phyloP scores from a whole-genome alignment of 208 protist genomes.

The Endotrypanum monterogeii region DNA sequence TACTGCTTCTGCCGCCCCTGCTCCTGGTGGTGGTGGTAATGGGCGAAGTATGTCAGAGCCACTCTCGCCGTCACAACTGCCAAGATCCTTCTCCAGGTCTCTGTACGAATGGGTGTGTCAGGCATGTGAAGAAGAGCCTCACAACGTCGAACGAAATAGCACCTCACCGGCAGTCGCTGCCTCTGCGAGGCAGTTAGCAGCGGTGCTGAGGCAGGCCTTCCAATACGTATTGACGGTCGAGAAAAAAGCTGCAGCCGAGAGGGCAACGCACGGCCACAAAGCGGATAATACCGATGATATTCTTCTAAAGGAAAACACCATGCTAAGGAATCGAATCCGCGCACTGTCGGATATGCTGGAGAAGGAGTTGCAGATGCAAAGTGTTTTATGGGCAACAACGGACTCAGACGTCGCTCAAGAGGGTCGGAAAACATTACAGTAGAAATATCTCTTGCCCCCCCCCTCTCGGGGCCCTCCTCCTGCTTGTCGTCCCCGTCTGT shows the following conservation, averaged over 20 bases:
- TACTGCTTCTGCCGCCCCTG: no score
- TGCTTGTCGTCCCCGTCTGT: no score
- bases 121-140: conserved; percentile 12
- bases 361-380: conserved; percentile 44
- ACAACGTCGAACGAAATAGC: neutral
- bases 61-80: neutral
- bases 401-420: neutral
- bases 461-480: no score
- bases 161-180: neutral
- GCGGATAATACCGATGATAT: neutral
- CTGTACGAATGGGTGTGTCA: conserved; percentile 27
- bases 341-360: conserved; percentile 56
- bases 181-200: conserved; percentile 7
- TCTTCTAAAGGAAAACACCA: conserved; percentile 45
- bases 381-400: conserved; percentile 21
- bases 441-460: neutral
- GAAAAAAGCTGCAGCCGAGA: neutral
- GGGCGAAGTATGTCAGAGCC: neutral
- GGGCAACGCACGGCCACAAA: neutral
- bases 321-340: conserved; percentile 57
- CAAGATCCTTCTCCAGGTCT: conserved; percentile 1
- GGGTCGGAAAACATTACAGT: neutral
- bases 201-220: conserved; percentile 21
- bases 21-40: neutral
- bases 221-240: conserved; percentile 17